phyloP scores from a whole-genome alignment of 495 filamentous ascomycete species.

The Penicillium herquei region DNA sequence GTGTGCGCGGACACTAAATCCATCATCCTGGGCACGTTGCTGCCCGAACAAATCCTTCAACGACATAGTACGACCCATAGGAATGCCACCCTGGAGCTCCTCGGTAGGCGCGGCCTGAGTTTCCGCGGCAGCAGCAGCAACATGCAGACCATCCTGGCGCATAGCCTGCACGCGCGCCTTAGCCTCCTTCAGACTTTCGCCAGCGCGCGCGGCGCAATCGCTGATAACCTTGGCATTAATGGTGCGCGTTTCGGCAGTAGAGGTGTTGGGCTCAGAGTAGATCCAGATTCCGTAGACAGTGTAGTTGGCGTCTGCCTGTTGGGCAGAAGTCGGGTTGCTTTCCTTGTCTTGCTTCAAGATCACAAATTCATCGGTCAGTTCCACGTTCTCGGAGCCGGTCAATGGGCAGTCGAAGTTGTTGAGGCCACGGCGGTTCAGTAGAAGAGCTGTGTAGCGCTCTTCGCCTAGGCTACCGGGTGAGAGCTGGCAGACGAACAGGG shows the following conservation, averaged over 20 bases:
- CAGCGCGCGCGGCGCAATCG: constrained; percentile 53
- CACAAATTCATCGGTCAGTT: constrained; percentile 60
- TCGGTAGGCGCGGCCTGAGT: constrained; percentile 29
- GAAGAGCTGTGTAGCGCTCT: constrained; percentile 57
- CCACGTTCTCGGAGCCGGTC: constrained; percentile 51
- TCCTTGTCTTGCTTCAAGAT: constrained; percentile 50
- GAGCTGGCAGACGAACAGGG: constrained; percentile 75
- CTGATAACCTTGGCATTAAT: constrained; percentile 52
- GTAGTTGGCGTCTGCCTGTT: constrained; percentile 18
- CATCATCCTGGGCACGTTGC: constrained; percentile 52
- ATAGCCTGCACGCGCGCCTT: constrained; percentile 41
- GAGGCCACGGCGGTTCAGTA: constrained; percentile 60
- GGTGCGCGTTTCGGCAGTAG: constrained; percentile 50
- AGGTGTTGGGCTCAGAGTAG: constrained; percentile 56
- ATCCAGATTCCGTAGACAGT: constrained; percentile 64
- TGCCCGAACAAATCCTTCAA: constrained; percentile 56
- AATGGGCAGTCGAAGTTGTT: constrained; percentile 58
- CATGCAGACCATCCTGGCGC: constrained; percentile 38
- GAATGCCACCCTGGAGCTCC: constrained; percentile 35
- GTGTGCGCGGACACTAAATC: constrained; percentile 48
- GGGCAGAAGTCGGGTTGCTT: constrained; percentile 5
- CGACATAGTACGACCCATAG: constrained; percentile 54
- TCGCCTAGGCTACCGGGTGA: constrained; percentile 39
- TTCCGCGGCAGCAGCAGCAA: constrained; percentile 33
- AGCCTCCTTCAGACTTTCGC: constrained; percentile 42